A percentile compares a stretch with the other conserved stretches of the same genome.
These are phyloP conservation scores for Phialocephala sp. DNA, from an alignment of 2,329 filamentous ascomycete species.

Conservation along the genomic window DNA sequence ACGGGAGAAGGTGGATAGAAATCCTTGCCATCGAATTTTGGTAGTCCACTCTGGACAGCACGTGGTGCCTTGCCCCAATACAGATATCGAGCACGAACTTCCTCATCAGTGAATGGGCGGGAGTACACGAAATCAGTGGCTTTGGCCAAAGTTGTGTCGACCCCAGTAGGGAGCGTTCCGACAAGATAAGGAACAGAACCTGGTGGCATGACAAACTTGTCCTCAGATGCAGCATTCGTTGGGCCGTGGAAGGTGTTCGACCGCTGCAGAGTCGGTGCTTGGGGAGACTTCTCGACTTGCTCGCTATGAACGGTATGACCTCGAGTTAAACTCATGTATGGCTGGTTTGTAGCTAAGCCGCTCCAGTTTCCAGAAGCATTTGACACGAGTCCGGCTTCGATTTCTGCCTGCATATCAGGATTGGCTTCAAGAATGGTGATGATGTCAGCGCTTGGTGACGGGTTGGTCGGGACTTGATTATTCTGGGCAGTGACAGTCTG, in stretches of 20 bases:
- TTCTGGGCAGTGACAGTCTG: constrained; percentile 21
- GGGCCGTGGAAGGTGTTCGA: constrained; percentile 31
- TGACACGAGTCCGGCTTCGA: constrained; percentile 34
- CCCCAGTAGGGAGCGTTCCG: constrained; percentile 54
- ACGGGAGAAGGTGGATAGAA: constrained; percentile 64
- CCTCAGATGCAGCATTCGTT: not conserved
- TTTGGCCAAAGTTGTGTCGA: constrained; percentile 49
- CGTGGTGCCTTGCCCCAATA: constrained; percentile 65
- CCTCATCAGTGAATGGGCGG: constrained; percentile 63
- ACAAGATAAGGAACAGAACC: constrained; percentile 57
- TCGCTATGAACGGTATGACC: constrained; percentile 27
- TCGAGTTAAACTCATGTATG: constrained; percentile 17
- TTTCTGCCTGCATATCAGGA: constrained; percentile 29
- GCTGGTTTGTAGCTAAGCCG: not conserved
- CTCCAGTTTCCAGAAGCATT: constrained; percentile 10
- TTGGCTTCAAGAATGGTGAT: constrained; percentile 4
- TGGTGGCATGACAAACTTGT: constrained; percentile 8
- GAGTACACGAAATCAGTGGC: constrained; percentile 59
- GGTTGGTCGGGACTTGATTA: constrained; percentile 1
- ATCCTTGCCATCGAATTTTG: constrained; percentile 69
- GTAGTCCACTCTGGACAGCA: constrained; percentile 55
- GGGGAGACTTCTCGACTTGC: constrained; percentile 5
- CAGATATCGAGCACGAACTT: constrained; percentile 61
- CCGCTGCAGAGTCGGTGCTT: constrained; percentile 23
- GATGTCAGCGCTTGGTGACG: not conserved